These are phyloP conservation scores for Margaritispora aquatica DNA, from an alignment of 495 filamentous ascomycete species.

Conservation along the genomic window DNA sequence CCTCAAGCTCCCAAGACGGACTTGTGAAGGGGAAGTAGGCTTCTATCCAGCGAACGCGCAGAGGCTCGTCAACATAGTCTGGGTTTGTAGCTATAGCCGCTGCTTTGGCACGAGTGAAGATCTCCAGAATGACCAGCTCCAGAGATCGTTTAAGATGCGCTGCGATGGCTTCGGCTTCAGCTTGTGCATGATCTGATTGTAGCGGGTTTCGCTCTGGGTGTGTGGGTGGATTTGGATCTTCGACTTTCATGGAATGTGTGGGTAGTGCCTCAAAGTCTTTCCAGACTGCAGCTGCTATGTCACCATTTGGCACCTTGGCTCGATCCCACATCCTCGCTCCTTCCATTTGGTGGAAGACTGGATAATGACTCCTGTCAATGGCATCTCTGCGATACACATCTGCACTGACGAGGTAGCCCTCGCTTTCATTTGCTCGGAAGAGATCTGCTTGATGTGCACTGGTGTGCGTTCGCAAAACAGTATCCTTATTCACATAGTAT, in stretches of 20 bases:
- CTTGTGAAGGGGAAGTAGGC: conserved; percentile 96
- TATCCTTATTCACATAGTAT: conserved; percentile 86
- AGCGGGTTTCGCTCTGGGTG: conserved; percentile 79
- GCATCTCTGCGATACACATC: conserved; percentile 96
- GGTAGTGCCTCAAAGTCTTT: conserved; percentile 65
- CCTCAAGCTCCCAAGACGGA: conserved; percentile 92
- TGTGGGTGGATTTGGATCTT: conserved; percentile 77
- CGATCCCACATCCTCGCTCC: conserved; percentile 89
- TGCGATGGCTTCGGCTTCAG: conserved; percentile 76
- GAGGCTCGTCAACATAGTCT: conserved; percentile 44
- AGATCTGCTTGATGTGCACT: conserved; percentile 86
- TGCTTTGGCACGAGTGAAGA: conserved; percentile 73
- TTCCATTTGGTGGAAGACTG: conserved; percentile 98
- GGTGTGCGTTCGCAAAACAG: conserved; percentile 87
- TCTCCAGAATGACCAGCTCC: conserved; percentile 80
- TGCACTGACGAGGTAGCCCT: conserved; percentile 86
- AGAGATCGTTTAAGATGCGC: conserved; percentile 86
- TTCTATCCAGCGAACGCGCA: conserved; percentile 89
- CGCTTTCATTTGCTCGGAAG: conserved; percentile 65
- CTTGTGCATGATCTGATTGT: conserved; percentile 60
- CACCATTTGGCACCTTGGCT: conserved; percentile 42
- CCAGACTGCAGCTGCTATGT: conserved; percentile 57
- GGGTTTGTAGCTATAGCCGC: conserved; percentile 51
- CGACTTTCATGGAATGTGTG: conserved; percentile 63
- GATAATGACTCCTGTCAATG: conserved; percentile 90